Base-by-base conservation (phyloP, 345 rosid species). In the Trapa bicornis region DNA sequence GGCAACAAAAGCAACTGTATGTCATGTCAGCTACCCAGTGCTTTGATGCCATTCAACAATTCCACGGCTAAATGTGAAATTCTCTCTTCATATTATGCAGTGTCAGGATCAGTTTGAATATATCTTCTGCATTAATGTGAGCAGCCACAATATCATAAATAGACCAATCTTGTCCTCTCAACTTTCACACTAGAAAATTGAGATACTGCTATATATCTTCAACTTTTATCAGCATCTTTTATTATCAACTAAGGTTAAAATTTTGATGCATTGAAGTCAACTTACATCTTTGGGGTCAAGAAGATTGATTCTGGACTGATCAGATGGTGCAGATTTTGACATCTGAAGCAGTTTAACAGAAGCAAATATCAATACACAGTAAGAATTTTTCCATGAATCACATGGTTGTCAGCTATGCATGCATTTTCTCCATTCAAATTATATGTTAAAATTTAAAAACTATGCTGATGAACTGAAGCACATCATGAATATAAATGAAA, bases 311-410 rank as follows among this genome's bases (percentile, higher is more conserved):
- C 96, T 79, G 47, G 98, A 89, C 81, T 83, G 96, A 76, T 92
- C 98, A 58, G 96, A 88, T 70, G 90, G 86, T 67, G 90, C 89
- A 76, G 98, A 92, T 82, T 92, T 92, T 43, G 96, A 92, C 98
- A 89, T 92, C 98, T 92, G 77, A 60, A 80, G 72, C 66, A 78
- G 84, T 74, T 48, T 57, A 60, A 45, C 37, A 41, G 9, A 1
- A 36, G 22, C 35, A 0, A 11, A 22, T 35, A 45, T 47, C 4
- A 47, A 47, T 47, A 11, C 33, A 17, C 6, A 65, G 17, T 6
- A 47, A 22, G 13, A 47, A 48, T 36, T 32, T 29, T 37, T 63
- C 29, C 45, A n/a, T 1, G 42, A 3, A 15, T 12, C 32, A 33
- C n/a, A 9, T 4, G 9, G 60, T 8, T 54, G 60, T 54, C 11